Evolutionary conservation across 179 eudicot genomes (phyloP).

Genomic region (Corrigiola litoralis): DNA sequence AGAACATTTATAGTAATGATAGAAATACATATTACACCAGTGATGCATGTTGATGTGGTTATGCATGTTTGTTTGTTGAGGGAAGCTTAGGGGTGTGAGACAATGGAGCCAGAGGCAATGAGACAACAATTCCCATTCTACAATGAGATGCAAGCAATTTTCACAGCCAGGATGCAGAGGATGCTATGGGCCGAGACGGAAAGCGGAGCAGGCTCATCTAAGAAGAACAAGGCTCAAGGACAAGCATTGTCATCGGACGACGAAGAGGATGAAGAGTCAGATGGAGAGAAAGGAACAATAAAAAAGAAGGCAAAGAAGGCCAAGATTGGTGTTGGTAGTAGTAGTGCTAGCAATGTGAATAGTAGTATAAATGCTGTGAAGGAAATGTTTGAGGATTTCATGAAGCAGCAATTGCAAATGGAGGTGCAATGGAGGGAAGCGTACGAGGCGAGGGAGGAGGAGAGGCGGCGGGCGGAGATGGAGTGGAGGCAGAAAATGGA

Average conservation of each 20-base stretch:
- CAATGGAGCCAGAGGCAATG: slow-evolving; percentile 74
- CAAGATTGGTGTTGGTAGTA: not conserved
- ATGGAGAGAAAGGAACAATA: slow-evolving; percentile 14
- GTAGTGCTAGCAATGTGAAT: not conserved
- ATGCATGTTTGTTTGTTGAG: not conserved
- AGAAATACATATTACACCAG: not conserved
- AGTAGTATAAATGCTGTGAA: slow-evolving; percentile 25
- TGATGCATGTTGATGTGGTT: not conserved
- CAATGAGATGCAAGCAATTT: slow-evolving; percentile 69
- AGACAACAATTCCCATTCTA: slow-evolving; percentile 78
- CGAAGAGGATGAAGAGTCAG: slow-evolving; percentile 55
- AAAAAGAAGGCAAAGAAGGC: slow-evolving; percentile 20
- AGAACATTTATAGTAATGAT: no score
- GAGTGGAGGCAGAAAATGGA: slow-evolving; percentile 81
- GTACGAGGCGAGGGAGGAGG: slow-evolving; percentile 75
- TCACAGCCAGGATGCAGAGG: slow-evolving; percentile 61
- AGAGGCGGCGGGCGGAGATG: slow-evolving; percentile 52
- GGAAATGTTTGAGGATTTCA: slow-evolving; percentile 68
- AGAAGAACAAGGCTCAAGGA: slow-evolving; percentile 19
- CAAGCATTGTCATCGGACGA: slow-evolving; percentile 54
- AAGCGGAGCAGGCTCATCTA: slow-evolving; percentile 29
- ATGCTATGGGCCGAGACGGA: slow-evolving; percentile 86
- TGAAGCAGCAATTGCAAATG: slow-evolving; percentile 62
- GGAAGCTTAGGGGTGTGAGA: slow-evolving; percentile 75
- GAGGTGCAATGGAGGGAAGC: slow-evolving; percentile 63